Base-by-base conservation (phyloP, 768 basidiomycete species). In the Neoboletus magnificus region DNA sequence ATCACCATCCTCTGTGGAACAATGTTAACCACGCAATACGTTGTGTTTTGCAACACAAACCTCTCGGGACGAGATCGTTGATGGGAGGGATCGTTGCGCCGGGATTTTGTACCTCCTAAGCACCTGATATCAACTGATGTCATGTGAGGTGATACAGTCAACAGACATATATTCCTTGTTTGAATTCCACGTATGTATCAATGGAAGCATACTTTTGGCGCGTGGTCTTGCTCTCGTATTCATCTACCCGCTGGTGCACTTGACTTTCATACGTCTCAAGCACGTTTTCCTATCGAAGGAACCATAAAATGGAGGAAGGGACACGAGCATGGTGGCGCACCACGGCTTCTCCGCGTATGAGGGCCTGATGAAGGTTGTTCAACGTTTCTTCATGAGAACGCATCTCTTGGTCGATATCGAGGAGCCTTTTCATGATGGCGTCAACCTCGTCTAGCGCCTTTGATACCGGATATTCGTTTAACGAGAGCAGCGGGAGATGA, bases 141-240 rank as follows among this genome's bases (percentile, higher is more conserved):
- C 43, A 9, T 9, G 46, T 47, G 20, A 51, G 43, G 50, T 18
- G 56, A 15, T 30, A 23, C 43, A 27, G 1, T 41, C 29, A 32
- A 75, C 84, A 20, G 60, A 90, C 91, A 77, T 82, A 90, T 36
- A 93, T 79, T 15, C 72, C 71, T 53, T 86, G 78, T 64, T 77
- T 84, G 74, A 90, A 93, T 20, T 75, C 65, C 15, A 70, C 62
- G 62, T 93, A 95, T 23, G 75, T 69, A 0, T 82, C 75, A 48
- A 76, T 72, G 46, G 86, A 86, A 16, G 79, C 80, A 65, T 92
- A 94, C 66, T 87, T 92, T 69, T 94, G 89, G 10, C 92, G 82
- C 8, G 83, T 75, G 0, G 91, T 93, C 72, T 82, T 83, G 29
- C 65, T 66, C 2, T 73, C 61, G 67, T 90, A 89, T 29, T 73